Percentiles rank a stretch among this genome's conserved stretches.
Conservation (phyloP, 108 stramenopile genomes). For the Nitzschia sp. region DNA sequence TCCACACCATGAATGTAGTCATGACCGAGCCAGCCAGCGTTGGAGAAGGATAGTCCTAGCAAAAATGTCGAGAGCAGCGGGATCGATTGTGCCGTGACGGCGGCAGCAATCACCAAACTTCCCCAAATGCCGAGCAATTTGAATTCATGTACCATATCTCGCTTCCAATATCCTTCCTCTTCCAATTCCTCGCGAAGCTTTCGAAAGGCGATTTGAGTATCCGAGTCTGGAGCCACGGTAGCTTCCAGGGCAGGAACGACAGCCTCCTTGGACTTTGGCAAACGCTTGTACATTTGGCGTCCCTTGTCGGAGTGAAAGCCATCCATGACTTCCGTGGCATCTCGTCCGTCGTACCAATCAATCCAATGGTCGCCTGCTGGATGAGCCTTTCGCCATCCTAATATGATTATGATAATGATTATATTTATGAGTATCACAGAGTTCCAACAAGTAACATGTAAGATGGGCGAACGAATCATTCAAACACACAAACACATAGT, state of each 20-base stretch:
- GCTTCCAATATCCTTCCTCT: slow-evolving; percentile 87
- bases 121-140: slow-evolving; percentile 75
- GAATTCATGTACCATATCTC: slow-evolving; percentile 76
- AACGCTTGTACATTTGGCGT: slow-evolving; percentile 69
- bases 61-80: slow-evolving; percentile 52
- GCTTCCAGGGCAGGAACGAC: slow-evolving; percentile 44
- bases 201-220: slow-evolving; percentile 80
- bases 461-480: too few relatives aligned
- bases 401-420: too few relatives aligned
- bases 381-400: slow-evolving; percentile 87
- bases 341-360: slow-evolving; percentile 90
- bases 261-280: slow-evolving; percentile 57
- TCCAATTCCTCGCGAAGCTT: slow-evolving; percentile 76
- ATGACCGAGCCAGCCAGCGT: slow-evolving; percentile 92
- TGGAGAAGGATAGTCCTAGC: slow-evolving; percentile 77
- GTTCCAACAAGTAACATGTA: not conserved
- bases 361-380: slow-evolving; percentile 93
- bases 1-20: slow-evolving; percentile 93
- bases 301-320: slow-evolving; percentile 87
- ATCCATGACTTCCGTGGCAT: slow-evolving; percentile 95
- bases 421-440: too few relatives aligned
- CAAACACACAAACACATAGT: too few relatives aligned
- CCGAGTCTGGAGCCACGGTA: slow-evolving; percentile 45
- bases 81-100: slow-evolving; percentile 43
- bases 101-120: slow-evolving; percentile 57